Conservation (phyloP, 2,329 filamentous ascomycete genomes). For the Penicillium decumbens region DNA sequence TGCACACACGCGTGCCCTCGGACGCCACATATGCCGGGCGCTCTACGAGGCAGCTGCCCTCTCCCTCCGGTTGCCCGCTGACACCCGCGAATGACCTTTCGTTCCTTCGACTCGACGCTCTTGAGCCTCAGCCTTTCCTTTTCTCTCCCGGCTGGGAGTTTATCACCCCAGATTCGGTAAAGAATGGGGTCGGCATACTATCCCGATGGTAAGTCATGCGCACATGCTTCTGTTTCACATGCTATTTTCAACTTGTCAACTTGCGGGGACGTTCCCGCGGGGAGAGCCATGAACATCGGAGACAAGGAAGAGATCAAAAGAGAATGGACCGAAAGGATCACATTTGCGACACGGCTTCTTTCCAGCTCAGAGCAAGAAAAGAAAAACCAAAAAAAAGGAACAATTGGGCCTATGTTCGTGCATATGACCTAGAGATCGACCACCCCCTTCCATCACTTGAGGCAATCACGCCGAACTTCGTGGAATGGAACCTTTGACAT, state of each 20-base stretch:
- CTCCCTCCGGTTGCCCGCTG: constrained; percentile 26
- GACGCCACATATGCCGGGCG: constrained; percentile 31
- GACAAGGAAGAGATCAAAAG: neutral
- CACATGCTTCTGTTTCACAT: constrained; percentile 22
- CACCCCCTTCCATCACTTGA: constrained; percentile 14
- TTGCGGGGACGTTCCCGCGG: neutral
- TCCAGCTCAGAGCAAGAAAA: neutral
- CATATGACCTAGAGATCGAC: constrained; percentile 17
- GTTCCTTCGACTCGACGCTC: constrained; percentile 17
- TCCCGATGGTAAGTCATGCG: constrained; percentile 38
- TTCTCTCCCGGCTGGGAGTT: constrained; percentile 2
- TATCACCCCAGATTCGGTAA: neutral
- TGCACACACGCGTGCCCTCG: constrained; percentile 20
- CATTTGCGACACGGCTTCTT: neutral
- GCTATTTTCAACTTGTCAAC: neutral
- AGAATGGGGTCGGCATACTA: constrained; percentile 36
- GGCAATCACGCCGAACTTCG: constrained; percentile 14
- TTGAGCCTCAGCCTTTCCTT: constrained; percentile 21
- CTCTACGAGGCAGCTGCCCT: constrained; percentile 34
- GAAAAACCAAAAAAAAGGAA: no score
- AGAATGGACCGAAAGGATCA: neutral
- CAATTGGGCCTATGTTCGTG: neutral
- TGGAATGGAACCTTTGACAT: constrained; percentile 12
- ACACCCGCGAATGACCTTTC: constrained; percentile 25
- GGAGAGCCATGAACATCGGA: neutral